A percentile compares a stretch with the other conserved stretches of the same genome.
Conservation (phyloP, 345 rosid species). For the Mercurialis annua region DNA sequence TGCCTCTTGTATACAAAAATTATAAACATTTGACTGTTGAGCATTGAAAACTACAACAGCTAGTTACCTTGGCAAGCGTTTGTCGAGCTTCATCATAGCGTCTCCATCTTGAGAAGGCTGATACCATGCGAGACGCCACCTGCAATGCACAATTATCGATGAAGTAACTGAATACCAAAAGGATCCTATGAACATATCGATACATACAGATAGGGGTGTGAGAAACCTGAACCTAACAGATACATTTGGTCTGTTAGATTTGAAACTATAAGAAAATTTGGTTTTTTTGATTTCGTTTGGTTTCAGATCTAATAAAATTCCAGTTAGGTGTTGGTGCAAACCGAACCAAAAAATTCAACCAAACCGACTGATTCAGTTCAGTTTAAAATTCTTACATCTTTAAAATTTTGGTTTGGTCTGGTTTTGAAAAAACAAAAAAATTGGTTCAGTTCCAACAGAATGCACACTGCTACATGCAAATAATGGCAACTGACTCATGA, state of each 20-base stretch:
- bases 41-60: neutral
- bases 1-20: neutral
- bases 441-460: no score
- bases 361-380: no score
- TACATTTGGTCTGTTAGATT: no score
- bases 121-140: slow-evolving; percentile 96
- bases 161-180: neutral
- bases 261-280: no score
- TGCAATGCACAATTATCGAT: slow-evolving; percentile 18
- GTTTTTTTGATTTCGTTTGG: no score
- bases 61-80: slow-evolving; percentile 72
- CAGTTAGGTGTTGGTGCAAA: no score
- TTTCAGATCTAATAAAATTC: no score
- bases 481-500: neutral
- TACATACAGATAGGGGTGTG: neutral
- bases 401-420: no score
- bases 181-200: neutral
- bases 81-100: slow-evolving; percentile 84
- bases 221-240: no score
- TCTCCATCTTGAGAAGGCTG: slow-evolving; percentile 97
- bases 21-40: neutral
- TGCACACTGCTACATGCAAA: neutral
- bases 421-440: no score
- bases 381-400: no score
- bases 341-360: no score